These are phyloP conservation scores for Colletotrichum musicola DNA, from an alignment of 2,329 filamentous ascomycete species.

Conservation along the genomic window DNA sequence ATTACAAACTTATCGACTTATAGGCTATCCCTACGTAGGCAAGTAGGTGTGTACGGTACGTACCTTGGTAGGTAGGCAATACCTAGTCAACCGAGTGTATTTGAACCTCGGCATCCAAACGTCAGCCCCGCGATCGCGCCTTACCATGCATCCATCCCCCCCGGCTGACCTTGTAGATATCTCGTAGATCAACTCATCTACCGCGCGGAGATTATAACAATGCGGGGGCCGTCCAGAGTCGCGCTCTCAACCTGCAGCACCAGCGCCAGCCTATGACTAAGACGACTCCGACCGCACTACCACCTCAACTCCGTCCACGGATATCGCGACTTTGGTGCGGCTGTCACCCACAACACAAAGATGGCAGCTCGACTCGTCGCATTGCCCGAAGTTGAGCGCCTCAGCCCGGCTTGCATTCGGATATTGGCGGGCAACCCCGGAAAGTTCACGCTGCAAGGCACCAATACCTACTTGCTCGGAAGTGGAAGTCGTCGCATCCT, in stretches of 20 bases:
- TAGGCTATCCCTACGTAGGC: too few species aligned
- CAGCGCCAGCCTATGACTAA: slow-evolving; percentile 20
- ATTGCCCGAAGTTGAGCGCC: slow-evolving; percentile 80
- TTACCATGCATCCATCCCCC: too few species aligned
- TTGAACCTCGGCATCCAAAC: too few species aligned
- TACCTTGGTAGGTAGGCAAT: too few species aligned
- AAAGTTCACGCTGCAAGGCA: slow-evolving; percentile 82
- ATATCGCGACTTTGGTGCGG: not conserved
- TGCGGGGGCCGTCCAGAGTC: not conserved
- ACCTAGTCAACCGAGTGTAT: too few species aligned
- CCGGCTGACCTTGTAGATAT: too few species aligned
- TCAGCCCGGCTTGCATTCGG: slow-evolving; percentile 83
- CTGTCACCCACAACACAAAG: slow-evolving; percentile 39
- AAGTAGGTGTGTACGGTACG: too few species aligned
- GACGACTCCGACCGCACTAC: not conserved
- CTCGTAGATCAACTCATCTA: too few species aligned
- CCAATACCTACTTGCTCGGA: slow-evolving; percentile 95
- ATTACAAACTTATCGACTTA: too few species aligned
- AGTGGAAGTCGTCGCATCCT: slow-evolving; percentile 79
- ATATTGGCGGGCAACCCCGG: slow-evolving; percentile 92
- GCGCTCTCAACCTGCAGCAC: not conserved
- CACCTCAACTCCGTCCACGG: not conserved
- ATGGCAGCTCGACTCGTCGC: slow-evolving; percentile 74
- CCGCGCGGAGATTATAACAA: not conserved
- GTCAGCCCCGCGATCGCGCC: too few species aligned